These are phyloP conservation scores for Plasmodium adleri DNA, from an alignment of 169 alveolate species.

Conservation along the genomic window DNA sequence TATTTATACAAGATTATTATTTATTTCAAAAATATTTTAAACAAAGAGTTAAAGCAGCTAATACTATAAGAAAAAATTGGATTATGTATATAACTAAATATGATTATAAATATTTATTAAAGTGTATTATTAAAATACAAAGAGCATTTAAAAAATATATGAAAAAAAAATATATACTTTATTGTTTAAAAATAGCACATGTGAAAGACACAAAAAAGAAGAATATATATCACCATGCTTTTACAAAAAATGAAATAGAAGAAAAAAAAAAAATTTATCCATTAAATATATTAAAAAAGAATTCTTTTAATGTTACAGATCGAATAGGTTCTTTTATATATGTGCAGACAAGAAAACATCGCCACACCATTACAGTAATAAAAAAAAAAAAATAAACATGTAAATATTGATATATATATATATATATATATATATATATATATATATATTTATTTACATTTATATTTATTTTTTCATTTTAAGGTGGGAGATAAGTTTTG, in stretches of 20 bases:
- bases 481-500: constrained; percentile 32
- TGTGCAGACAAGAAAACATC: constrained; percentile 14
- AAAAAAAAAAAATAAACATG: not conserved
- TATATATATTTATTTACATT: not conserved
- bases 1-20: constrained; percentile 66
- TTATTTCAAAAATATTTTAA: constrained; percentile 59
- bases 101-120: constrained; percentile 44
- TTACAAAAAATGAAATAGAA: constrained; percentile 20
- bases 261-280: not conserved
- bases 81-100: constrained; percentile 48
- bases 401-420: not conserved
- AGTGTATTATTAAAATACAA: constrained; percentile 36
- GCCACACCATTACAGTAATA: constrained; percentile 65
- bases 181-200: constrained; percentile 33
- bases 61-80: constrained; percentile 65
- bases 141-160: constrained; percentile 59
- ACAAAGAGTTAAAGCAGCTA: constrained; percentile 44
- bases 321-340: constrained; percentile 69
- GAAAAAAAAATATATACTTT: constrained; percentile 45
- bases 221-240: not conserved
- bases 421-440: not conserved
- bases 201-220: constrained; percentile 24
- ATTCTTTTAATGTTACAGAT: constrained; percentile 1
- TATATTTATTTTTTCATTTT: constrained; percentile 2
- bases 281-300: not conserved